These are phyloP conservation scores for Leavenworthia alabamica DNA, from an alignment of 345 rosid species.

Conservation along the genomic window DNA sequence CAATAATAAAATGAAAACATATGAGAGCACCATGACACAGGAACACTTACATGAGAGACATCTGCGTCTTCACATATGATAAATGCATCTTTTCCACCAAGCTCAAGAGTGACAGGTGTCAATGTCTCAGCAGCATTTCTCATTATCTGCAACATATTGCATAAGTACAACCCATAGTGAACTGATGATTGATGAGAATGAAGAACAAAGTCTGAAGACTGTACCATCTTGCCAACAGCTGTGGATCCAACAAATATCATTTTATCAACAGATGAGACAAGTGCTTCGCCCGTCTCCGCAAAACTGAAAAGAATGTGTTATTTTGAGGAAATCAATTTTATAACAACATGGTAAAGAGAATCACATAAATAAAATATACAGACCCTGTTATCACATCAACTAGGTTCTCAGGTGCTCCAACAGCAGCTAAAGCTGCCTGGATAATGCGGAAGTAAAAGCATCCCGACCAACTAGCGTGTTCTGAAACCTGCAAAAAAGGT, in stretches of 20 bases:
- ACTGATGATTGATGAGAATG: constrained; percentile 9
- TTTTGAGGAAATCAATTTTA: background rate
- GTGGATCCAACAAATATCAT: constrained; percentile 97
- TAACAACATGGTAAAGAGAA: background rate
- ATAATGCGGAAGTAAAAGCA: constrained; percentile 86
- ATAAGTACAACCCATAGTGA: constrained; percentile 11
- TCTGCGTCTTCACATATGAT: constrained; percentile 88
- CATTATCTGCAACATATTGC: constrained; percentile 69
- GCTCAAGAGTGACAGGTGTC: constrained; percentile 91
- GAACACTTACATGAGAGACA: constrained; percentile 57
- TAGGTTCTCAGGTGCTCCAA: constrained; percentile 92
- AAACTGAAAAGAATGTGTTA: constrained; percentile 41
- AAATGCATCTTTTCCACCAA: constrained; percentile 96
- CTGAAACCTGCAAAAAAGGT: constrained; percentile 57
- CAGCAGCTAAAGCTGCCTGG: constrained; percentile 95
- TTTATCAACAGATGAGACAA: constrained; percentile 87
- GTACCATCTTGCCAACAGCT: constrained; percentile 92
- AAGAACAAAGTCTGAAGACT: constrained; percentile 9
- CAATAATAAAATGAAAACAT: background rate
- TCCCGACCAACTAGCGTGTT: constrained; percentile 95
- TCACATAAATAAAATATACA: constrained; percentile 10
- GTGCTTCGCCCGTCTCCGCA: constrained; percentile 95
- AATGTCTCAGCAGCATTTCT: constrained; percentile 72
- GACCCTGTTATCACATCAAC: constrained; percentile 95
- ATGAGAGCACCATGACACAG: background rate